Conservation (phyloP, 768 basidiomycete species). For the Boletus tomentosulus region DNA sequence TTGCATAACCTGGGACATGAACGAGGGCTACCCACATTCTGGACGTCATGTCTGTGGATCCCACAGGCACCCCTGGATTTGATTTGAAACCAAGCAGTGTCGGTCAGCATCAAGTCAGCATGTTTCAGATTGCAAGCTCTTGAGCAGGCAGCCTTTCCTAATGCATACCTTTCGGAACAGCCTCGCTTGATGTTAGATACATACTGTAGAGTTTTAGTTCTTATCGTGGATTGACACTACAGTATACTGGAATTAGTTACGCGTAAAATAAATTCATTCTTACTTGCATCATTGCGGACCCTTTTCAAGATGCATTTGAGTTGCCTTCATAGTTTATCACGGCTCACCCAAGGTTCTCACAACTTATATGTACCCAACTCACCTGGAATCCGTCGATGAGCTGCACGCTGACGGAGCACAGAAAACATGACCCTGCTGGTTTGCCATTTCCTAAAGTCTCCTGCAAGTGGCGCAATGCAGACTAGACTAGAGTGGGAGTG, state of each 20-base stretch:
- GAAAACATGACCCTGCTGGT: neutral
- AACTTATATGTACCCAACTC: neutral
- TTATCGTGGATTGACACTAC: neutral
- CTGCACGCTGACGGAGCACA: neutral
- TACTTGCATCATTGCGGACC: too few relatives aligned
- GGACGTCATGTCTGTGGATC: neutral
- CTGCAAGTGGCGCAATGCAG: neutral
- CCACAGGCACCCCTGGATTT: neutral
- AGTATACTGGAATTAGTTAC: too few relatives aligned
- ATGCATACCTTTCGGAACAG: neutral
- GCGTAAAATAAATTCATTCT: too few relatives aligned
- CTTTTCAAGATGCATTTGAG: neutral
- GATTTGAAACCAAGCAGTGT: slow-evolving; percentile 2
- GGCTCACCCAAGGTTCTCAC: neutral
- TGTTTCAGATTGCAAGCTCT: neutral
- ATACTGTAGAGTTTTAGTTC: neutral
- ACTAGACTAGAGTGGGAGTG: neutral
- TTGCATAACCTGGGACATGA: neutral
- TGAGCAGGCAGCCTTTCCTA: neutral
- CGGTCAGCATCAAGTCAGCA: neutral
- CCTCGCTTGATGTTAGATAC: neutral
- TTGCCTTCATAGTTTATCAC: neutral
- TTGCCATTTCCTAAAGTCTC: neutral
- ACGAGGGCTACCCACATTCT: neutral
- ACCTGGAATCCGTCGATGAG: neutral